Evolutionary conservation across 768 basidiomycete genomes (phyloP).

Genomic region (Phaffia tasmanica): DNA sequence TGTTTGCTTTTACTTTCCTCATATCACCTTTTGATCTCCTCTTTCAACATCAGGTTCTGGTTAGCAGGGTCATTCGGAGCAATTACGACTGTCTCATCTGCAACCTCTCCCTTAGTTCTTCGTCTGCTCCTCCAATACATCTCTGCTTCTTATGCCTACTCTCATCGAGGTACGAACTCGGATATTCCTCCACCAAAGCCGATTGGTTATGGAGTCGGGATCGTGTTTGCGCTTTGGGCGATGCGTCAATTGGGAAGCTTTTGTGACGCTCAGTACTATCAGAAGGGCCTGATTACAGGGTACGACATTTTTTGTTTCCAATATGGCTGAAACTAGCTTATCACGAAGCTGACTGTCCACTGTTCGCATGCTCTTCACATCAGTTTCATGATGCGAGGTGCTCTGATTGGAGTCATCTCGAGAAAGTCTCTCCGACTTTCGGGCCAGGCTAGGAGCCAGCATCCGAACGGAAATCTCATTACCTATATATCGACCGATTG

Average conservation of each 20-base stretch:
- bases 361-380: background rate
- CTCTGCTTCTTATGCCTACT: constrained; percentile 43
- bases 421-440: constrained; percentile 60
- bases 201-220: constrained; percentile 57
- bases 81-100: constrained; percentile 36
- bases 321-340: background rate
- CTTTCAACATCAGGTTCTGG: constrained; percentile 33
- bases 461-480: constrained; percentile 56
- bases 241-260: constrained; percentile 59
- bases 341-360: no score
- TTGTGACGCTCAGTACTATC: constrained; percentile 22
- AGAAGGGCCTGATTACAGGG: constrained; percentile 3
- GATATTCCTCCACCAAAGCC: constrained; percentile 35
- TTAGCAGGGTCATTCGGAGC: constrained; percentile 45
- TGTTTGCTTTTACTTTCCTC: background rate
- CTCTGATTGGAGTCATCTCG: constrained; percentile 45
- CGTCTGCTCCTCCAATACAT: constrained; percentile 53
- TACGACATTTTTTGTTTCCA: constrained; percentile 1
- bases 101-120: constrained; percentile 50
- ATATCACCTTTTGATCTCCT: background rate
- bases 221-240: constrained; percentile 57
- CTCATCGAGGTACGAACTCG: constrained; percentile 34
- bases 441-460: constrained; percentile 49
- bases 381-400: constrained; percentile 9
- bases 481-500: constrained; percentile 60